Evolutionary conservation across 495 filamentous ascomycete genomes (phyloP).

Genomic region (Annulohypoxylon nitens): DNA sequence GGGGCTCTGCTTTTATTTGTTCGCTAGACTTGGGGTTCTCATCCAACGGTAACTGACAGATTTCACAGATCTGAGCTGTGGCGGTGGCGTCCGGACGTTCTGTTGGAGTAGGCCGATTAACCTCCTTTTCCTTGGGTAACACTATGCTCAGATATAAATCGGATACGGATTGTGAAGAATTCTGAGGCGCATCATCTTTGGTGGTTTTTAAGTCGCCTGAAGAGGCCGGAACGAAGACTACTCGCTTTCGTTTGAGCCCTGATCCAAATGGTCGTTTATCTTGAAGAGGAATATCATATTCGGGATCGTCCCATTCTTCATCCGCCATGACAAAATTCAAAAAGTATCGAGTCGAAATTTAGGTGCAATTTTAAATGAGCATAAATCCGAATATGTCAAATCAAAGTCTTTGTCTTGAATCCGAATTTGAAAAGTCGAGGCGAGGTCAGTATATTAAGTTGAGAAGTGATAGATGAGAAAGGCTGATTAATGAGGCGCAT

Average conservation of each 20-base stretch:
- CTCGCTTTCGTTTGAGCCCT: slow-evolving; percentile 78
- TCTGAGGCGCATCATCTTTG: slow-evolving; percentile 46
- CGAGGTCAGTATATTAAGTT: slow-evolving; percentile 5
- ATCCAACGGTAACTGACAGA: slow-evolving; percentile 55
- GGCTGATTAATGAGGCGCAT: slow-evolving; percentile 40
- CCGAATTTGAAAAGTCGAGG: slow-evolving; percentile 4
- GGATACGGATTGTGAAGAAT: slow-evolving; percentile 63
- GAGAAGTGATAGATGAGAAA: slow-evolving; percentile 13
- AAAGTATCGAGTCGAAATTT: background rate
- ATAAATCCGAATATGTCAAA: background rate
- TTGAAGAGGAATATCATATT: slow-evolving; percentile 76
- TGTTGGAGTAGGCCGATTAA: slow-evolving; percentile 41
- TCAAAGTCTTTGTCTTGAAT: background rate
- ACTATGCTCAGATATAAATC: slow-evolving; percentile 82
- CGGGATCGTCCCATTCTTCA: slow-evolving; percentile 45
- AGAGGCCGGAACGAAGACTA: slow-evolving; percentile 84
- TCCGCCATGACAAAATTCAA: slow-evolving; percentile 25
- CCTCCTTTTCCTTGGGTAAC: slow-evolving; percentile 58
- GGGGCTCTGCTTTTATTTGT: slow-evolving; percentile 6
- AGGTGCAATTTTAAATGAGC: background rate
- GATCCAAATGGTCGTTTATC: slow-evolving; percentile 83
- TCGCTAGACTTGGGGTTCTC: slow-evolving; percentile 32
- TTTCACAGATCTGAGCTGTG: slow-evolving; percentile 46
- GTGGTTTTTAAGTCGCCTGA: slow-evolving; percentile 61
- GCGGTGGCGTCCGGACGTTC: slow-evolving; percentile 26